Base-by-base conservation (phyloP, 495 filamentous ascomycete species). In the Aeminium ludgeri region DNA sequence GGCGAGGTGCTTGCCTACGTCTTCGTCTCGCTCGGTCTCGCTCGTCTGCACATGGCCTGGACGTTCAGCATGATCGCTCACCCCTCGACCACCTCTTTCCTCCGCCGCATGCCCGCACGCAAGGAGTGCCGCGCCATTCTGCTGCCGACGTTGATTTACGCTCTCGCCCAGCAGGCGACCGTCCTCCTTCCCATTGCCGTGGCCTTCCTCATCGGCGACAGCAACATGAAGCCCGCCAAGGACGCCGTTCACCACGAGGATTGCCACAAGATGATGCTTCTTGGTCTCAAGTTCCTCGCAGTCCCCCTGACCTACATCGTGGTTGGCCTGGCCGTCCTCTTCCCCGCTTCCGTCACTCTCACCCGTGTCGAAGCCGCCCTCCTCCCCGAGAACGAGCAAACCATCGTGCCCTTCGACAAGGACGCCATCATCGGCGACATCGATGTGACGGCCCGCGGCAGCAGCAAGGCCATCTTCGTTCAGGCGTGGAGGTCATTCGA, bases 321-420 rank as follows among this genome's bases (percentile, higher is more conserved):
- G 20, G 49, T 67, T 13, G 47, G 54, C 18, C 46, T 73, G 32
- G 52, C 74, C 25, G 54, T 81, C 34, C 55, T 68, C 34, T 58
- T 84, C 43, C 80, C 80, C 5, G 73, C 72, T 10, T 59, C 57
- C 6, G 76, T 78, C 11, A 70, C 71, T 20, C 67, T 78, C 30
- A 63, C 72, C 44, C 78, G 80, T 40, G 70, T 84, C 17, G 76
- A 83, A 34, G 79, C 80, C 12, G 78, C 75, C 3, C 68, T 81
- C 55, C 69, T 85, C 0, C 65, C 76, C 0, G 76, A 82, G 41
- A 65, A 71, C 19, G 61, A 81, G 34, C 74, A 84, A 56, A 67
- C 73, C 2, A 80, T 86, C 44, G 74, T 85, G 34, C 72, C 75
- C n/a, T 82, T 84, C 39, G 80, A 85, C 60, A 71, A 76, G 36